Evolutionary conservation across 148 eudicot species (phyloP).

Genomic region (Suaeda aralocaspica): DNA sequence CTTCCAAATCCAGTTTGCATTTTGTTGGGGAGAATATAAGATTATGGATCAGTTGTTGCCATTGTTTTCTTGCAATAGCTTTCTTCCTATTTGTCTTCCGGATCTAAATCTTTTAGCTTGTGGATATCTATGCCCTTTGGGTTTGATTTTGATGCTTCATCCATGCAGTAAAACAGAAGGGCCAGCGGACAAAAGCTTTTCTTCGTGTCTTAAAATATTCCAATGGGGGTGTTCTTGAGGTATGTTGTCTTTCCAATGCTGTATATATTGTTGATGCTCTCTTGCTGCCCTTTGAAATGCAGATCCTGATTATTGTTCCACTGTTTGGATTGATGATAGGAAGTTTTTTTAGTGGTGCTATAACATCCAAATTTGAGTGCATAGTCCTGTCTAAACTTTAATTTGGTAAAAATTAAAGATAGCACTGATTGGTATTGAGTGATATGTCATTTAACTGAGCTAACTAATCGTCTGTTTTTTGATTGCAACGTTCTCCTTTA

Average conservation of each 20-base stretch:
- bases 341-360: neutral
- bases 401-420: too few species aligned
- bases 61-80: neutral
- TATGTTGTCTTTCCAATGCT: conserved; percentile 15
- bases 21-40: too few species aligned
- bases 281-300: too few species aligned
- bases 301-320: neutral
- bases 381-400: too few species aligned
- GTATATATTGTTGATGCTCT: neutral
- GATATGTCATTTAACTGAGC: too few species aligned
- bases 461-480: too few species aligned
- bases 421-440: too few species aligned
- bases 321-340: neutral
- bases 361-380: too few species aligned
- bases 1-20: too few species aligned
- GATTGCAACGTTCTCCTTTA: too few species aligned
- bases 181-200: conserved; percentile 66
- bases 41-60: too few species aligned
- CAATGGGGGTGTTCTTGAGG: conserved; percentile 93
- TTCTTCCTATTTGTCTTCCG: neutral
- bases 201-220: conserved; percentile 89
- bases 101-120: neutral
- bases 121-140: neutral
- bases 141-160: conserved; percentile 9
- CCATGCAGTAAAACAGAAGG: conserved; percentile 67